phyloP scores from a whole-genome alignment of 805 yeast species.

The Lipomyces lipofer region DNA sequence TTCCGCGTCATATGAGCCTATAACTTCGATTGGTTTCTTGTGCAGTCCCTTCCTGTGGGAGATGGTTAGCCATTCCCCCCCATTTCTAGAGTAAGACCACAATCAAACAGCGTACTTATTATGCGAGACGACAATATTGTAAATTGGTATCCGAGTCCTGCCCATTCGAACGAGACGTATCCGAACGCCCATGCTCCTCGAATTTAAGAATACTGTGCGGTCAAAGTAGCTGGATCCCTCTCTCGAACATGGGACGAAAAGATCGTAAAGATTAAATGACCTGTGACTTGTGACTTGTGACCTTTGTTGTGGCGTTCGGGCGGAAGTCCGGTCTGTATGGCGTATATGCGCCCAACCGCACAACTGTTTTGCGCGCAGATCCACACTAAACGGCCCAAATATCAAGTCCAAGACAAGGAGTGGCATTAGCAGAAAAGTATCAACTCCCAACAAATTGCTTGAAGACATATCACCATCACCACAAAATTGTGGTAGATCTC shows the following conservation, averaged over 20 bases:
- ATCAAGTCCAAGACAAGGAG: no score
- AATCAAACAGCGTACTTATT: slow-evolving; percentile 42
- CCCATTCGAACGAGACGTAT: slow-evolving; percentile 94
- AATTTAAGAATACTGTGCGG: not conserved
- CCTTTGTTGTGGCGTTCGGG: not conserved
- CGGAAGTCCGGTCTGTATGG: no score
- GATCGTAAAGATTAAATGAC: no score
- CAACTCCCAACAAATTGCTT: no score
- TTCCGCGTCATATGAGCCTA: slow-evolving; percentile 89
- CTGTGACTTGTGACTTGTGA: not conserved
- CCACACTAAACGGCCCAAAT: no score
- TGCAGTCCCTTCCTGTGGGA: slow-evolving; percentile 20
- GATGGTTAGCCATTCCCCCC: no score
- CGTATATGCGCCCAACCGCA: no score
- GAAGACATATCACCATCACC: no score
- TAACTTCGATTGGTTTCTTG: slow-evolving; percentile 76
- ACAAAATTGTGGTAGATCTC: no score
- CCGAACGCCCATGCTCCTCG: slow-evolving; percentile 51
- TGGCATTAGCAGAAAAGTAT: no score
- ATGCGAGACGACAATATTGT: slow-evolving; percentile 87
- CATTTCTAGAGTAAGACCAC: not conserved
- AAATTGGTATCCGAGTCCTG: slow-evolving; percentile 79
- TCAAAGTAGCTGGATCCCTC: not conserved
- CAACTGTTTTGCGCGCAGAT: no score
- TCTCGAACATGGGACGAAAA: not conserved